These are phyloP conservation scores for Aspergillus sojae DNA, from an alignment of 2,329 filamentous ascomycete genomes.

Conservation along the genomic window DNA sequence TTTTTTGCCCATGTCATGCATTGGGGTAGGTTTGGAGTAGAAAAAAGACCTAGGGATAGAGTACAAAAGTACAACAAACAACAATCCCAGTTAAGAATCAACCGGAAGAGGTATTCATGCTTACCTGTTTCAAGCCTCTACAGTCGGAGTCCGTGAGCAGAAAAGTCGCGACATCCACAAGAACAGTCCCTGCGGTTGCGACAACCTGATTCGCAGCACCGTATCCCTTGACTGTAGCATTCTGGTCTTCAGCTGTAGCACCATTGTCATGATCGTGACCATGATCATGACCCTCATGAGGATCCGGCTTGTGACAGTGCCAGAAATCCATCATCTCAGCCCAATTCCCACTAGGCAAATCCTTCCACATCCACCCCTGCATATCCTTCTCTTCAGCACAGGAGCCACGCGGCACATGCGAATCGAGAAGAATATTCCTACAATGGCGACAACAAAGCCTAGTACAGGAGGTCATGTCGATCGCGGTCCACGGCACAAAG, in stretches of 20 bases:
- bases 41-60: not conserved
- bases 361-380: constrained; percentile 71
- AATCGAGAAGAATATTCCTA: constrained; percentile 31
- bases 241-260: constrained; percentile 45
- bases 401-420: not conserved
- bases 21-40: not conserved
- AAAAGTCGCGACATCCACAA: constrained; percentile 80
- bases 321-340: constrained; percentile 99
- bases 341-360: constrained; percentile 95
- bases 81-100: constrained; percentile 5
- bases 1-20: constrained; percentile 48
- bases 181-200: constrained; percentile 67
- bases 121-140: constrained; percentile 40
- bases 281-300: constrained; percentile 45
- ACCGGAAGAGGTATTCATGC: constrained; percentile 19
- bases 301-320: constrained; percentile 92
- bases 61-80: constrained; percentile 3
- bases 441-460: constrained; percentile 44
- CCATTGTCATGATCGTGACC: constrained; percentile 44
- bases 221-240: constrained; percentile 69
- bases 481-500: constrained; percentile 43
- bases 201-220: constrained; percentile 76
- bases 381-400: not conserved
- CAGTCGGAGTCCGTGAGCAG: constrained; percentile 72
- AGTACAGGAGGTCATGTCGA: constrained; percentile 36